These are phyloP conservation scores for Teratosphaeria destructans DNA, from an alignment of 2,329 filamentous ascomycete genomes.

Conservation along the genomic window DNA sequence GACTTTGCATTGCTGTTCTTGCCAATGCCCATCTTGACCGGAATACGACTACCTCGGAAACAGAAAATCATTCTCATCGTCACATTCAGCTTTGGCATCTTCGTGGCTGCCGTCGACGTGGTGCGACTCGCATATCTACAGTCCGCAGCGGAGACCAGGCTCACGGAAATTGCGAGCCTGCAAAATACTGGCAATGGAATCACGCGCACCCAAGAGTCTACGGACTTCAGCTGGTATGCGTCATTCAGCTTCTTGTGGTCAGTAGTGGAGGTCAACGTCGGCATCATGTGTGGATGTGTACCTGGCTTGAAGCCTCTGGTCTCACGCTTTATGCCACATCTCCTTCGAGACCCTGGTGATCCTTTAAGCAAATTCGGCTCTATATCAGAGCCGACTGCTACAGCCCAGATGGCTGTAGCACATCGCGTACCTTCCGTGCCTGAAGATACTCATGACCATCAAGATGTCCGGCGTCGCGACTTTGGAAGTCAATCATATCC, in stretches of 20 bases:
- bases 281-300: slow-evolving; percentile 85
- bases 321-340: slow-evolving; percentile 47
- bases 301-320: slow-evolving; percentile 82
- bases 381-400: slow-evolving; percentile 7
- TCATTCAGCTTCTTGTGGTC: slow-evolving; percentile 89
- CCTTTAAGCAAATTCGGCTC: slow-evolving; percentile 23
- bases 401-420: slow-evolving; percentile 11
- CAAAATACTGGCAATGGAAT: slow-evolving; percentile 12
- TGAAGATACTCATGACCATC: slow-evolving; percentile 1
- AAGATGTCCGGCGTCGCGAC: slow-evolving; percentile 16
- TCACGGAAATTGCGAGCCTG: slow-evolving; percentile 31
- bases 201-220: slow-evolving; percentile 29
- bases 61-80: slow-evolving; percentile 82
- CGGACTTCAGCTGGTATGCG: slow-evolving; percentile 58
- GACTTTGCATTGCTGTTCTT: slow-evolving; percentile 80
- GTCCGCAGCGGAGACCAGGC: slow-evolving; percentile 46
- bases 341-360: slow-evolving; percentile 42
- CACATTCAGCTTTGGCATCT: slow-evolving; percentile 78
- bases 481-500: slow-evolving; percentile 11
- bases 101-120: slow-evolving; percentile 80
- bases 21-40: slow-evolving; percentile 77
- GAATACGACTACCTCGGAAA: slow-evolving; percentile 71
- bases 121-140: slow-evolving; percentile 85
- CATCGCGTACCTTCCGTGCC: slow-evolving; percentile 19
- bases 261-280: slow-evolving; percentile 79